Evolutionary conservation across 352 stramenopile species (phyloP).

Genomic region (Globisporangium spiculum): DNA sequence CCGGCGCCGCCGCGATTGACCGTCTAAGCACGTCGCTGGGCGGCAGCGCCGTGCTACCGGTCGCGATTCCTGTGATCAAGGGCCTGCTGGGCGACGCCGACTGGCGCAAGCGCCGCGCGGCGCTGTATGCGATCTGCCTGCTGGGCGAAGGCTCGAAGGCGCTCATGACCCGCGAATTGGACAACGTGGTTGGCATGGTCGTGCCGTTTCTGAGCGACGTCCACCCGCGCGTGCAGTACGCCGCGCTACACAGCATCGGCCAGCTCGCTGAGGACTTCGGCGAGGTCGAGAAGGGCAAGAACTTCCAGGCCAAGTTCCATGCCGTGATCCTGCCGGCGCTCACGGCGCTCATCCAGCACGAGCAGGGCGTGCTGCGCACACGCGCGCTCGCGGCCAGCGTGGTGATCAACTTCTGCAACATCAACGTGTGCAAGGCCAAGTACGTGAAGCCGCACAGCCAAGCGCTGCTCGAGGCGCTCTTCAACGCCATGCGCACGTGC

Average conservation of each 20-base stretch:
- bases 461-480: slow-evolving; percentile 73
- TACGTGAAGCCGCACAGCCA: slow-evolving; percentile 65
- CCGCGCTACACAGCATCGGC: slow-evolving; percentile 77
- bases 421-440: slow-evolving; percentile 80
- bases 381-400: slow-evolving; percentile 74
- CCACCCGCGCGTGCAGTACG: slow-evolving; percentile 80
- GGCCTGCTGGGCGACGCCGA: slow-evolving; percentile 50
- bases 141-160: slow-evolving; percentile 75
- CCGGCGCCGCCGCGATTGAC: slow-evolving; percentile 72
- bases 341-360: slow-evolving; percentile 59
- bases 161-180: slow-evolving; percentile 76
- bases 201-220: slow-evolving; percentile 65
- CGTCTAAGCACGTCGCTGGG: slow-evolving; percentile 70
- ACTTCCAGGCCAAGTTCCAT: slow-evolving; percentile 86
- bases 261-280: slow-evolving; percentile 83
- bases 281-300: slow-evolving; percentile 82
- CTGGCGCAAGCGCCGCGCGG: slow-evolving; percentile 77
- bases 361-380: slow-evolving; percentile 66
- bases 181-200: slow-evolving; percentile 71
- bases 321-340: slow-evolving; percentile 57
- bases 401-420: slow-evolving; percentile 86
- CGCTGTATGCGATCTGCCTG: slow-evolving; percentile 74
- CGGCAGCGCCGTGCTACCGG: slow-evolving; percentile 67
- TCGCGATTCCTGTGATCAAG: slow-evolving; percentile 76
- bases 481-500: slow-evolving; percentile 71